Percentiles rank a stretch among this genome's conserved stretches.
These are phyloP conservation scores for Pseudogymnoascus sp. DNA, from an alignment of 2,329 filamentous ascomycete species.

Conservation along the genomic window DNA sequence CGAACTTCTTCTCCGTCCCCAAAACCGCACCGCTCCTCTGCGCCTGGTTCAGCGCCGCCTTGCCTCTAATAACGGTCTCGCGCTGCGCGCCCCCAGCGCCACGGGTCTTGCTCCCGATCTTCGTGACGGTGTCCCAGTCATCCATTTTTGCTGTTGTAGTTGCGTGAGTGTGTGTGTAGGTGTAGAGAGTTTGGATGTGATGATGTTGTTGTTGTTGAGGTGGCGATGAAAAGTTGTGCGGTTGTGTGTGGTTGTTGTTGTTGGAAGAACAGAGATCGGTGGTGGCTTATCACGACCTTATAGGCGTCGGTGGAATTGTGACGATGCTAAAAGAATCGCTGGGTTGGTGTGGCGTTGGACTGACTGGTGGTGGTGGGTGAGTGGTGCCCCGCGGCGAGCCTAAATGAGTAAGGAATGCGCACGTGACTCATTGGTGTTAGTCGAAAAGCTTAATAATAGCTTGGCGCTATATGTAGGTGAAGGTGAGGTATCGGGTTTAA, in stretches of 20 bases:
- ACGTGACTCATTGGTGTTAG: not conserved
- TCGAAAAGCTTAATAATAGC: constrained; percentile 1
- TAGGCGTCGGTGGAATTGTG: not conserved
- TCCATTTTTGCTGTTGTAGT: constrained; percentile 38
- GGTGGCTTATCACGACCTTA: not conserved
- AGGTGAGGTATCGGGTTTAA: not conserved
- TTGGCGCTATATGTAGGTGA: not conserved
- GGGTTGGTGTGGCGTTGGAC: not conserved
- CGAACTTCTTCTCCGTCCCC: constrained; percentile 87
- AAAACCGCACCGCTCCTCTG: constrained; percentile 69
- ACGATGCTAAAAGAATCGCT: constrained; percentile 5
- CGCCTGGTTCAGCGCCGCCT: constrained; percentile 77
- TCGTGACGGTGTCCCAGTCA: constrained; percentile 84
- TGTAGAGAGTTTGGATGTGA: too few relatives aligned
- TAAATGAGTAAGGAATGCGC: not conserved
- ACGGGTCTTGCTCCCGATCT: constrained; percentile 82
- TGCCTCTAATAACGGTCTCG: constrained; percentile 84
- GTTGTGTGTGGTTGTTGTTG: constrained; percentile 11
- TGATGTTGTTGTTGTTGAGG: not conserved
- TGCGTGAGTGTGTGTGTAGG: too few relatives aligned
- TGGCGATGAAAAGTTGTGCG: constrained; percentile 2
- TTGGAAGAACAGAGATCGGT: constrained; percentile 9
- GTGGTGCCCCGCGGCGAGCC: not conserved
- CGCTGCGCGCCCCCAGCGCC: constrained; percentile 57
- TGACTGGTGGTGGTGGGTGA: not conserved